Evolutionary conservation across 345 rosid genomes (phyloP).

Genomic region (Mangifera indica): DNA sequence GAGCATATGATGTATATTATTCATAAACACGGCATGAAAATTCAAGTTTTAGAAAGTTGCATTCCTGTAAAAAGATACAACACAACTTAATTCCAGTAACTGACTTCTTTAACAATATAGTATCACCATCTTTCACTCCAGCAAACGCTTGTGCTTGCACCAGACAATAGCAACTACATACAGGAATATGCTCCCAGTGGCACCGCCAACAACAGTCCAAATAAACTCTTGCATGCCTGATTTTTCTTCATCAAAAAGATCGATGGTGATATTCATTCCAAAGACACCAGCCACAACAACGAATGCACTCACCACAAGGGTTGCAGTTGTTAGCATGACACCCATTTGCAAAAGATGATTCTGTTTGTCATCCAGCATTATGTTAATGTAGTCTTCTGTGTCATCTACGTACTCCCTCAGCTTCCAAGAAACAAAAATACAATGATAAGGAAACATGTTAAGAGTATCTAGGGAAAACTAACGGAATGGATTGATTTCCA

Average conservation of each 20-base stretch:
- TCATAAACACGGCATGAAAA: not conserved
- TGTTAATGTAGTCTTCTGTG: conserved; percentile 94
- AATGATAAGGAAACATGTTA: conserved; percentile 21
- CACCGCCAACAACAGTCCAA: conserved; percentile 76
- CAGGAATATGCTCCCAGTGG: conserved; percentile 54
- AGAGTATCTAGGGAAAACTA: not conserved
- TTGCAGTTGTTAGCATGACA: conserved; percentile 87
- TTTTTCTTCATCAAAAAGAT: conserved; percentile 33
- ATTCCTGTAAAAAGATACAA: not conserved
- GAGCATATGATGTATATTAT: not conserved
- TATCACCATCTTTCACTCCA: conserved; percentile 35
- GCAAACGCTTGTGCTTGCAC: conserved; percentile 77
- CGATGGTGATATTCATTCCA: conserved; percentile 74
- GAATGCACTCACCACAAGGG: conserved; percentile 65
- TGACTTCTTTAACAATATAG: not conserved
- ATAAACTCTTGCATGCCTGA: conserved; percentile 46
- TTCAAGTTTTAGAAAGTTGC: not conserved
- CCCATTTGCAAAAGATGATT: conserved; percentile 97
- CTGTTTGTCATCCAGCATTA: conserved; percentile 94
- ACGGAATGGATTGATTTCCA: not conserved
- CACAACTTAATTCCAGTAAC: not conserved
- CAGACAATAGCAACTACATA: conserved; percentile 79
- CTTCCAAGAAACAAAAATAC: conserved; percentile 33
- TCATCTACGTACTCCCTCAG: conserved; percentile 93
- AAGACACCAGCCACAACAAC: conserved; percentile 68